A percentile compares a stretch with the other conserved stretches of the same genome.
Conservation (phyloP, 2,329 filamentous ascomycete genomes). For the Phialemonium atrogriseum region DNA sequence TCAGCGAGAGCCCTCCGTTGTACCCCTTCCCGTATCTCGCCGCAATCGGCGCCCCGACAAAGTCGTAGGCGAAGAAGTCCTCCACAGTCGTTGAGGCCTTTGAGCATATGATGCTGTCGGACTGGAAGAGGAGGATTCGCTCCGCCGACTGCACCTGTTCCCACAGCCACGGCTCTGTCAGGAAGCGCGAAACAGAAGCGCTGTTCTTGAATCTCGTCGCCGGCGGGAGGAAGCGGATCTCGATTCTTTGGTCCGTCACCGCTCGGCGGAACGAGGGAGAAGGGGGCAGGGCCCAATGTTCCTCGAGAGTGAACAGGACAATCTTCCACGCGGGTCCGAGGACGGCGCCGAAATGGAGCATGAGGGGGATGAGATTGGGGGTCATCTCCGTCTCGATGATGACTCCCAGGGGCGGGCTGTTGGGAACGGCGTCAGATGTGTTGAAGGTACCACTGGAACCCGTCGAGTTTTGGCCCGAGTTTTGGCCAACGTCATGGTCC, state of each 20-base stretch:
- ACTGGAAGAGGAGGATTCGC: conserved; percentile 29
- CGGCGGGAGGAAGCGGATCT: conserved; percentile 28
- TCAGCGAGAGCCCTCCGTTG: conserved; percentile 24
- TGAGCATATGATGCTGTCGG: conserved; percentile 27
- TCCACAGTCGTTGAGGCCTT: conserved; percentile 19
- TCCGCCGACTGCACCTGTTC: conserved; percentile 22
- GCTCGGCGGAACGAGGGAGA: conserved; percentile 27
- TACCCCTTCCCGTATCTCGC: conserved; percentile 14
- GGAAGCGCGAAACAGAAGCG: conserved; percentile 26
- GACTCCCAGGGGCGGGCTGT: conserved; percentile 11
- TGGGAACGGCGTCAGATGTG: neutral
- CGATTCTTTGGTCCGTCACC: conserved; percentile 22
- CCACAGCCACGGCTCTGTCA: conserved; percentile 27
- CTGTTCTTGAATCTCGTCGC: conserved; percentile 22
- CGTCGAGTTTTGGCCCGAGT: too few species aligned
- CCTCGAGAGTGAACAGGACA: conserved; percentile 30
- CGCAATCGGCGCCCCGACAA: conserved; percentile 22
- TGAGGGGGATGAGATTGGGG: conserved; percentile 24
- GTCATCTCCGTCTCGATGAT: conserved; percentile 34
- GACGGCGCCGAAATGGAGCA: conserved; percentile 21
- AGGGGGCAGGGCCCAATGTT: conserved; percentile 12
- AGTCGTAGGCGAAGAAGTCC: conserved; percentile 26
- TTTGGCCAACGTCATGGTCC: neutral
- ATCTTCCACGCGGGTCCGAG: conserved; percentile 36
- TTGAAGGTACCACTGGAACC: too few species aligned